Evolutionary conservation across 2,329 filamentous ascomycete species (phyloP).

Genomic region (Aspergillus sp.): DNA sequence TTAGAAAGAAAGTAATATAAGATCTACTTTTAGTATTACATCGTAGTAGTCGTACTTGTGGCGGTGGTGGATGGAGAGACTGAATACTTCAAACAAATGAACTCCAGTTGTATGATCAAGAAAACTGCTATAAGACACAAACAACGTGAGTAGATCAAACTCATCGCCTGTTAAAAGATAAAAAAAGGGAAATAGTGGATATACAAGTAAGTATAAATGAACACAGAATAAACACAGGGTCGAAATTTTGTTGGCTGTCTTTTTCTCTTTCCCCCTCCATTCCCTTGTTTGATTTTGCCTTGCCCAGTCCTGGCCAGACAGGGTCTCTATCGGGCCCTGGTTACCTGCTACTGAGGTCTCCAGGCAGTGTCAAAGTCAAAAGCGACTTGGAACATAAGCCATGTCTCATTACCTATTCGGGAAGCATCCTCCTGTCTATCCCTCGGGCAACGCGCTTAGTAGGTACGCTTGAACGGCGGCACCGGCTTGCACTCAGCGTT

Average conservation of each 20-base stretch:
- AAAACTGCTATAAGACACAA: slow-evolving; percentile 19
- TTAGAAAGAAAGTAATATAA: no score
- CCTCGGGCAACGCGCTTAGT: slow-evolving; percentile 29
- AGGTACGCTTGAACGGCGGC: slow-evolving; percentile 77
- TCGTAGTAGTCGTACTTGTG: no score
- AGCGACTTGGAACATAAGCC: not conserved
- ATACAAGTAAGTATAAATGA: slow-evolving; percentile 30
- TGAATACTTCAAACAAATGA: slow-evolving; percentile 13
- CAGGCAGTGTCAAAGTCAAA: not conserved
- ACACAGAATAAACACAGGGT: slow-evolving; percentile 1
- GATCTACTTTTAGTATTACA: no score
- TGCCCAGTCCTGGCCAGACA: not conserved
- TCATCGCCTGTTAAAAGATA: slow-evolving; percentile 25
- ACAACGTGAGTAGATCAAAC: slow-evolving; percentile 26
- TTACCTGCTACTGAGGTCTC: no score
- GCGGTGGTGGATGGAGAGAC: no score
- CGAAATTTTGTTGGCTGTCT: not conserved
- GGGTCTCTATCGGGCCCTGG: not conserved
- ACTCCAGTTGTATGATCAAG: slow-evolving; percentile 20
- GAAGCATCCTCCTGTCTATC: not conserved
- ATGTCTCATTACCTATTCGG: not conserved
- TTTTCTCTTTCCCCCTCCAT: slow-evolving; percentile 10
- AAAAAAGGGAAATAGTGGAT: slow-evolving; percentile 24
- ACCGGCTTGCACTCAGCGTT: slow-evolving; percentile 94
- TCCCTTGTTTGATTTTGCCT: slow-evolving; percentile 9